A percentile compares a stretch with the other conserved stretches of the same genome.
Evolutionary conservation across 257 asterid species (phyloP).

Genomic region (Solanum pimpinellifolium): DNA sequence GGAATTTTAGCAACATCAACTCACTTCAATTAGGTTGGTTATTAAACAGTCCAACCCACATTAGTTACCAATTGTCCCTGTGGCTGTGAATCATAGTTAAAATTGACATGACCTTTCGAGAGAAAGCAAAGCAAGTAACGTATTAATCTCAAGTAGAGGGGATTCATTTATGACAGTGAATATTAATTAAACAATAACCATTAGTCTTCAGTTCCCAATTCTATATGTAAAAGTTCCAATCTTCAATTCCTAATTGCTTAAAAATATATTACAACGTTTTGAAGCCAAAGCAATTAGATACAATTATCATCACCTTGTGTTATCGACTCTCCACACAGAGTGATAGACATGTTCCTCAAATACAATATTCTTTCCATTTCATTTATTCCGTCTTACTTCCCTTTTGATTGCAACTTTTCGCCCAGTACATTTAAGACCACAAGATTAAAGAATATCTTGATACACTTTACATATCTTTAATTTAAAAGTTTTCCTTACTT

Average conservation of each 20-base stretch:
- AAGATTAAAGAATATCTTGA: too few species aligned
- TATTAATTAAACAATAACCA: neutral
- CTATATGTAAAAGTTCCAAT: neutral
- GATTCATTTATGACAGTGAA: neutral
- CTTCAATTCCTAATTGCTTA: neutral
- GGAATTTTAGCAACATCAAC: too few species aligned
- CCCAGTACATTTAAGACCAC: neutral
- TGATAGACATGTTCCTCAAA: neutral
- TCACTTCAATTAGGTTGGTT: too few species aligned
- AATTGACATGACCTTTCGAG: neutral
- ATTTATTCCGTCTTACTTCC: neutral
- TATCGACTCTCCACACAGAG: neutral
- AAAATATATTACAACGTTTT: neutral
- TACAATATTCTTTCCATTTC: neutral
- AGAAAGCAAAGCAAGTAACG: neutral
- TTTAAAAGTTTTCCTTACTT: too few species aligned
- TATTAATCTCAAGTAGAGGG: too few species aligned
- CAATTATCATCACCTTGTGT: neutral
- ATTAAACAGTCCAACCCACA: too few species aligned
- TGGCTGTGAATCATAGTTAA: neutral
- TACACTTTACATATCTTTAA: too few species aligned
- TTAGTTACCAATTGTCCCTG: too few species aligned
- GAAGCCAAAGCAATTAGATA: neutral
- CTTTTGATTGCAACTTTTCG: neutral
- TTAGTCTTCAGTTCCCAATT: neutral